Evolutionary conservation across 768 basidiomycete species (phyloP).

Genomic region (Lyophyllum decastes): DNA sequence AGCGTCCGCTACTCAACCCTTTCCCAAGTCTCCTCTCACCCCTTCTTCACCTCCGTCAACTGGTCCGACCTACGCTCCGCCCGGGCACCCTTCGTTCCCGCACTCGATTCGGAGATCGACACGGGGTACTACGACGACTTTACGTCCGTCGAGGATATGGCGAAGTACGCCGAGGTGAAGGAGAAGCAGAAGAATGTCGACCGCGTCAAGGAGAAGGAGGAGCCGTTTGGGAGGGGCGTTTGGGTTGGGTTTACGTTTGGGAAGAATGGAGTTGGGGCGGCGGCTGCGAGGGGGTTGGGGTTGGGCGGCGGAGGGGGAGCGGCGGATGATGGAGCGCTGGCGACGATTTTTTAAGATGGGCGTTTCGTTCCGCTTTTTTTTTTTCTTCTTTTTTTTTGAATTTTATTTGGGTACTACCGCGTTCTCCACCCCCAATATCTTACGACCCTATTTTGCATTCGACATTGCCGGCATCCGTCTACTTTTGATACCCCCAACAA

Average conservation of each 20-base stretch:
- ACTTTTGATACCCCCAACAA: not conserved
- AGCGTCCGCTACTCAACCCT: constrained; percentile 78
- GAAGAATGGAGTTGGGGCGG: constrained; percentile 75
- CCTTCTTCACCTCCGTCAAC: constrained; percentile 76
- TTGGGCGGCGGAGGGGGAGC: constrained; percentile 22
- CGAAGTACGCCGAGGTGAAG: constrained; percentile 96
- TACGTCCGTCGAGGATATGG: constrained; percentile 89
- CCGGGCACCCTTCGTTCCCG: constrained; percentile 90
- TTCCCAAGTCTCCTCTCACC: constrained; percentile 69
- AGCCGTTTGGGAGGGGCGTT: constrained; percentile 67
- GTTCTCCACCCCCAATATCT: not conserved
- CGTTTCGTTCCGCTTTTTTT: not conserved
- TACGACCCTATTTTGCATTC: not conserved
- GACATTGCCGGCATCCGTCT: not conserved
- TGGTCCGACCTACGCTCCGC: constrained; percentile 81
- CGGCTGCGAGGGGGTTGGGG: constrained; percentile 46
- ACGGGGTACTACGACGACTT: constrained; percentile 96
- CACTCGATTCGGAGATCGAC: constrained; percentile 91
- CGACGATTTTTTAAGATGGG: constrained; percentile 54
- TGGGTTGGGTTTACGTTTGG: constrained; percentile 95
- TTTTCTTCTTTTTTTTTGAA: not conserved
- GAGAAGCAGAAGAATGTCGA: constrained; percentile 98
- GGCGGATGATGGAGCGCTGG: constrained; percentile 53
- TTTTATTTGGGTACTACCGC: too few relatives aligned
- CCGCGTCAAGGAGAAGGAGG: constrained; percentile 86